These are phyloP conservation scores for Phialophora macrospora DNA, from an alignment of 2,329 filamentous ascomycete species.

Conservation along the genomic window DNA sequence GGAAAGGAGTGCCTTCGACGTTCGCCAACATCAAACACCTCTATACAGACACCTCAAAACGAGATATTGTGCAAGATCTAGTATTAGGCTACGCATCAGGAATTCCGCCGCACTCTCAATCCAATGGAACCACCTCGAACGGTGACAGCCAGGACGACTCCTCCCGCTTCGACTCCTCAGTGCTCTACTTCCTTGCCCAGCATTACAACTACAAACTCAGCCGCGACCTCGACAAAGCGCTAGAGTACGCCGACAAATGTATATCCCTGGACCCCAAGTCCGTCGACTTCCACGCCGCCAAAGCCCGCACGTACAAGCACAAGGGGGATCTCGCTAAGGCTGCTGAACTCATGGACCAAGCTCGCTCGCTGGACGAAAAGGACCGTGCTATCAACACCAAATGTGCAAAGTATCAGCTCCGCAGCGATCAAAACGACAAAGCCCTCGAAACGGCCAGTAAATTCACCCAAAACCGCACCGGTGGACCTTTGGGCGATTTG, in stretches of 20 bases:
- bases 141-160: conserved; percentile 58
- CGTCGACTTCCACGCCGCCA: conserved; percentile 93
- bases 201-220: conserved; percentile 94
- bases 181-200: conserved; percentile 91
- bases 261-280: conserved; percentile 78
- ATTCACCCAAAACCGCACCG: conserved; percentile 91
- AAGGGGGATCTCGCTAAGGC: conserved; percentile 78
- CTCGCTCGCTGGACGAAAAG: conserved; percentile 80
- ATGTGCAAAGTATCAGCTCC: conserved; percentile 92
- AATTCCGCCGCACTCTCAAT: conserved; percentile 49
- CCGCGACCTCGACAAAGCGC: conserved; percentile 80
- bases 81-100: conserved; percentile 77
- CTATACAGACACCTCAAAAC: conserved; percentile 79
- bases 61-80: conserved; percentile 72
- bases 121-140: conserved; percentile 56
- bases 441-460: conserved; percentile 87
- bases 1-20: conserved; percentile 91
- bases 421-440: conserved; percentile 86
- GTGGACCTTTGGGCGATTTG: conserved; percentile 86
- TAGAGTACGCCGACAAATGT: conserved; percentile 80
- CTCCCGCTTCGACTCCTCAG: conserved; percentile 71
- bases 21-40: conserved; percentile 97
- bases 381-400: conserved; percentile 99
- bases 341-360: conserved; percentile 84
- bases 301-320: conserved; percentile 94